Base-by-base conservation (phyloP, 805 yeast species). In the Kuraishia floccosa region DNA sequence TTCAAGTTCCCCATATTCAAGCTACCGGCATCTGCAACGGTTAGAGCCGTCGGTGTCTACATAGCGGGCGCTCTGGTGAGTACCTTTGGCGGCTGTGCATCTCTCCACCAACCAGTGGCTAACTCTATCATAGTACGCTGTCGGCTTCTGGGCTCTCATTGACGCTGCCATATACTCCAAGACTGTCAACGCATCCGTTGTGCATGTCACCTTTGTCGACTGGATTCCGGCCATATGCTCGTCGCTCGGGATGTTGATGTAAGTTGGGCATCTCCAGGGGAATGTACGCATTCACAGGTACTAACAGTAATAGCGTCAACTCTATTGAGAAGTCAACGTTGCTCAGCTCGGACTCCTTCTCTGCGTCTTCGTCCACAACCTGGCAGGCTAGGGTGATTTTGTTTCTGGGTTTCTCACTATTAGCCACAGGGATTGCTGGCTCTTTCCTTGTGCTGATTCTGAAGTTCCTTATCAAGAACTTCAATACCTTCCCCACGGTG, bases 161-260 rank as follows among this genome's bases (percentile, higher is more conserved):
- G 97, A 89, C 54, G 84, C 95, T 1, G 86, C 94, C 2, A 68
- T 91, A 22, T 89, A 73, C 54, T 80, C 94, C 27, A 77, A 74
- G 40, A 79, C 85, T 12, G 78, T 77, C 29, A 89, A 89, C 60
- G 94, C 86, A 1, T 79, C 94, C 1, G 63, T 64, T 27, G 84
- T 86, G 5, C 96, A 89, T 50, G 84, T 91, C 18, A 76, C 89
- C 4, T 83, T 89, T 48, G 78, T 84, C 25, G 98, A 89, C 57
- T 89, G 98, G 98, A 73, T 91, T 31, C 98, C 98, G 4, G 75
- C 82, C 40, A 68, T 89, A 18, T 81, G 96, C 42, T 77, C 94
- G 5, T 73, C 93, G 0, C 52, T 86, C 22, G 98, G 98, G 2
- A 87, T 87, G 84, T 59, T 87, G 26, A 76, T 86, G 41, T 43